A percentile compares a stretch with the other conserved stretches of the same genome.
Conservation (phyloP, 805 yeast species). For the Saturnispora dispora region DNA sequence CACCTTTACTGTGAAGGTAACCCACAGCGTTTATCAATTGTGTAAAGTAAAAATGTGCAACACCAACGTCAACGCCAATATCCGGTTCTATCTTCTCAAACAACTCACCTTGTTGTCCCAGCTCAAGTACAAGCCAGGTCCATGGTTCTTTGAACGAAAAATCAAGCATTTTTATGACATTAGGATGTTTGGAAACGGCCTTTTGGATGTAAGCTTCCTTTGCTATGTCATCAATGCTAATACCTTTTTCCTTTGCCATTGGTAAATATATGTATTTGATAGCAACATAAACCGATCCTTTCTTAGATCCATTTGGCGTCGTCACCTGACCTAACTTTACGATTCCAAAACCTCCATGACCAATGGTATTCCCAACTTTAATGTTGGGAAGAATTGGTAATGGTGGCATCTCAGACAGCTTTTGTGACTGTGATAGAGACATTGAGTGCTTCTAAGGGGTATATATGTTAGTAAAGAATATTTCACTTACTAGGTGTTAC, state of each 20-base stretch:
- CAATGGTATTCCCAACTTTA: conserved; percentile 43
- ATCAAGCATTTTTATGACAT: conserved; percentile 46
- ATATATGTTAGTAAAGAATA: too few relatives aligned
- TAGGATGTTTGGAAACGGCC: conserved; percentile 45
- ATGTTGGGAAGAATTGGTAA: conserved; percentile 42
- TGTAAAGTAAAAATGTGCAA: conserved; percentile 60
- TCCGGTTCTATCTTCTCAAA: conserved; percentile 77
- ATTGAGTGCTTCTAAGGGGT: neutral
- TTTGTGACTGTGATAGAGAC: conserved; percentile 20
- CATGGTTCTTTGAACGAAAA: conserved; percentile 47
- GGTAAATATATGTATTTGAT: conserved; percentile 44
- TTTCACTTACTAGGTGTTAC: neutral
- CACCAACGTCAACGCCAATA: conserved; percentile 54
- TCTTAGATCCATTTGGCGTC: conserved; percentile 8
- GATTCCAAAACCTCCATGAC: conserved; percentile 61
- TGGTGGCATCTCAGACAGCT: conserved; percentile 38
- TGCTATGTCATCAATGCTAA: conserved; percentile 30
- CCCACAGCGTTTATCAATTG: conserved; percentile 55
- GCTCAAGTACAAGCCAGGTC: conserved; percentile 59
- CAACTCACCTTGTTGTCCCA: conserved; percentile 67
- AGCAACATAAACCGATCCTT: conserved; percentile 31
- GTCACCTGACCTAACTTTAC: conserved; percentile 41
- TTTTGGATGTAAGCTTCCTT: conserved; percentile 53
- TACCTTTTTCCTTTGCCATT: conserved; percentile 26
- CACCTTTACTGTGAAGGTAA: conserved; percentile 53